Percentiles rank a stretch among this genome's conserved stretches.
Conservation (phyloP, 306 rosid genomes). For the Rubus parviflorus region DNA sequence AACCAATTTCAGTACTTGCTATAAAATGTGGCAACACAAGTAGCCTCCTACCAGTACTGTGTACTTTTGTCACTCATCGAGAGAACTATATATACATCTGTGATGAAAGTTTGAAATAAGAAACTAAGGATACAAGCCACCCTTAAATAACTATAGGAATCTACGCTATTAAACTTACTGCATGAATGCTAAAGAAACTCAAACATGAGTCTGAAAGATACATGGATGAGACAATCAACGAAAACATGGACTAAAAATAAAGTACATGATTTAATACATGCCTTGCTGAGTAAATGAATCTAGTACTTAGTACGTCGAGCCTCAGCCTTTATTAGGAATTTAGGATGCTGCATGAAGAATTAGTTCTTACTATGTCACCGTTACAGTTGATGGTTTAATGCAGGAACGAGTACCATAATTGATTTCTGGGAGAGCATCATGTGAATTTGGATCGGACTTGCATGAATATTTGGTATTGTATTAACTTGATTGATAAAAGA, state of each 20-base stretch:
- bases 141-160: background rate
- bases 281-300: background rate
- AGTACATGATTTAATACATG: background rate
- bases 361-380: background rate
- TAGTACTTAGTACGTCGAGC: background rate
- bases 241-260: background rate
- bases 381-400: background rate
- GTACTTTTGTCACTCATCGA: background rate
- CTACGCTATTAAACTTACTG: background rate
- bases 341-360: background rate
- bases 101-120: background rate
- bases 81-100: background rate
- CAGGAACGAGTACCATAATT: background rate
- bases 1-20: background rate
- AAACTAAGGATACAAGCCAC: background rate
- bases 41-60: background rate
- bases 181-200: background rate
- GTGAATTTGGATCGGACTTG: background rate
- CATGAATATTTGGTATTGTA: background rate
- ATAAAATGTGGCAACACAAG: background rate
- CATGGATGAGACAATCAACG: background rate
- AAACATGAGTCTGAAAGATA: background rate
- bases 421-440: background rate
- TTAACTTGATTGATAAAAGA: constrained; percentile 13
- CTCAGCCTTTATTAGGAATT: background rate